Base-by-base conservation (phyloP, 2,329 filamentous ascomycete species). In the Orbilia oligospora region DNA sequence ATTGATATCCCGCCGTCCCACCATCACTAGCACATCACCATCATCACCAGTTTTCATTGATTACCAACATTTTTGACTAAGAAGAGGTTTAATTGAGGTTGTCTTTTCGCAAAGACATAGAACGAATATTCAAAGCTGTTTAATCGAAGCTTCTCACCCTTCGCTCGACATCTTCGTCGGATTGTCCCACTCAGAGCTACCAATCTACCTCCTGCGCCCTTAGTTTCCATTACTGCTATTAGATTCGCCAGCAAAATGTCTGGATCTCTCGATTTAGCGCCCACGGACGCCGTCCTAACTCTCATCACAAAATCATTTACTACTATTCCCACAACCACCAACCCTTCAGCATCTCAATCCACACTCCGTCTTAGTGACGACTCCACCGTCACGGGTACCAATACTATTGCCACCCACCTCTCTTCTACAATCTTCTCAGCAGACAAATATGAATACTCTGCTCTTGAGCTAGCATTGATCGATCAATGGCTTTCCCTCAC, bases 401-500 rank as follows among this genome's bases (percentile, higher is more conserved):
- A 82, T 66, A 81, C 81, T 48, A 81, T 81, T 81, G 82, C 83
- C 80, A 83, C 84, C 80, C 83, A 86, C 81, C 84, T 86, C 80
- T 87, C 86, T 78, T 85, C 87, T 84, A 89, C 88, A 83, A 92
- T 95, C 88, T 87, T 89, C 67, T 86, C 88, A 83, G 90, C 93
- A 86, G 87, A 89, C 80, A 86, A 88, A 80, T 88, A 89, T 83
- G 90, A 89, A 82, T 97, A 96, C 87, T 90, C 90, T 80, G 87
- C 91, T 82, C 88, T 90, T 81, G 94, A 98, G 86, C 91, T 94
- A 86, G 89, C 92, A 18, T 93, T 97, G 86, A 92, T 97, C 84
- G 90, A 91, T 85, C 91, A 96, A 87, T 97, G 94, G 94, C 88
- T 95, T 83, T 91, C 90, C 83, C 92, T 92, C 55, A 87, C 89